These are phyloP conservation scores for Neonectria hederae DNA, from an alignment of 2,329 filamentous ascomycete genomes.

Conservation along the genomic window DNA sequence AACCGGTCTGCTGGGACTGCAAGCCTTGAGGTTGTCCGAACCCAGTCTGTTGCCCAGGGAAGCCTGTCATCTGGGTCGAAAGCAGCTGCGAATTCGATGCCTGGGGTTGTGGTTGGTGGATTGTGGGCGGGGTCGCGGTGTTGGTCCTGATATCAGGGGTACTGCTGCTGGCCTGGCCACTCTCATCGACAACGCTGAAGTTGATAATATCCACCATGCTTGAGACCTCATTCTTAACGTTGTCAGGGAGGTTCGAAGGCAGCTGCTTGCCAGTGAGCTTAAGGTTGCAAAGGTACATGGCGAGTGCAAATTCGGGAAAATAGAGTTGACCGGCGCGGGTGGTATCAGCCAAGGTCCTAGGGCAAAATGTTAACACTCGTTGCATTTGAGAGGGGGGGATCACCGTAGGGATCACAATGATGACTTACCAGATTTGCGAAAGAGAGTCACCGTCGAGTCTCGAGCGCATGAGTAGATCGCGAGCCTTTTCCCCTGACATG, in stretches of 20 bases:
- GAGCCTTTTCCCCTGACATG: slow-evolving; percentile 91
- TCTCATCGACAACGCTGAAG: slow-evolving; percentile 86
- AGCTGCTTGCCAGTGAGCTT: slow-evolving; percentile 87
- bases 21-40: slow-evolving; percentile 69
- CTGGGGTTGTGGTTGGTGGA: slow-evolving; percentile 78
- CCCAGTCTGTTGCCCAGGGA: slow-evolving; percentile 66
- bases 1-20: slow-evolving; percentile 76
- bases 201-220: slow-evolving; percentile 99
- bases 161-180: slow-evolving; percentile 60
- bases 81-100: slow-evolving; percentile 74
- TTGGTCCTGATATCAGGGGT: slow-evolving; percentile 73
- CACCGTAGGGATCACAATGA: neutral
- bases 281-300: slow-evolving; percentile 98
- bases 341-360: slow-evolving; percentile 89
- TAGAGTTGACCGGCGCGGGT: slow-evolving; percentile 95
- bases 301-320: slow-evolving; percentile 96
- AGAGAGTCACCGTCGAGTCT: slow-evolving; percentile 87
- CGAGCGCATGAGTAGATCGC: slow-evolving; percentile 87
- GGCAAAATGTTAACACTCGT: slow-evolving; percentile 29
- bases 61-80: slow-evolving; percentile 74
- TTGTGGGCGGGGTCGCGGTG: slow-evolving; percentile 60
- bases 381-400: neutral
- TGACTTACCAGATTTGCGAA: slow-evolving; percentile 86
- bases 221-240: slow-evolving; percentile 94
- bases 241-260: slow-evolving; percentile 79